phyloP scores from a whole-genome alignment of 352 stramenopile genomes.

The Chrysophaeum taylorii region DNA sequence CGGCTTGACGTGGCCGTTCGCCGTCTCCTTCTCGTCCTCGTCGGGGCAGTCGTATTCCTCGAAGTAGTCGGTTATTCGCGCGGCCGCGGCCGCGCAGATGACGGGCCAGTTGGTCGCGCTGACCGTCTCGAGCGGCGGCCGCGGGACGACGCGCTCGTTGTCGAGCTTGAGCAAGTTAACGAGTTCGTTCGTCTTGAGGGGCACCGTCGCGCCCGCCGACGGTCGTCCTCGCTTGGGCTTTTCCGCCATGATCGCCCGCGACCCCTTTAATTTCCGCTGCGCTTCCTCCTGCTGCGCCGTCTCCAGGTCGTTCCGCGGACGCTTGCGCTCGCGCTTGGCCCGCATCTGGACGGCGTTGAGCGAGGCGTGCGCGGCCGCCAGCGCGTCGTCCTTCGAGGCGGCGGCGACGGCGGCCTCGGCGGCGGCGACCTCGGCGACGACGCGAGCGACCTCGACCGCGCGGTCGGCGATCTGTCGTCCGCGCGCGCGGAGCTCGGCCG shows the following conservation, averaged over 20 bases:
- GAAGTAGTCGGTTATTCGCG: not conserved
- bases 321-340: not conserved
- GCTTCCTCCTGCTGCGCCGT: not conserved
- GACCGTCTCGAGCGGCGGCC: not conserved
- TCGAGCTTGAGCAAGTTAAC: not conserved
- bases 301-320: not conserved
- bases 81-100: not conserved
- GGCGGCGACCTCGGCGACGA: too few relatives aligned
- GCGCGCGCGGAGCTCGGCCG: too few relatives aligned
- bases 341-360: not conserved
- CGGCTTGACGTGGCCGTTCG: not conserved
- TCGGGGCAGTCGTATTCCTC: not conserved
- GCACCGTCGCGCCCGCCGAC: not conserved
- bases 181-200: too few relatives aligned
- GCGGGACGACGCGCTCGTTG: not conserved
- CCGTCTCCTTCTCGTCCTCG: not conserved
- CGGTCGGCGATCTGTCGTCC: too few relatives aligned
- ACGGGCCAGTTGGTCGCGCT: not conserved
- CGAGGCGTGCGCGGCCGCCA: too few relatives aligned
- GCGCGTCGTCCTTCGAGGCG: too few relatives aligned
- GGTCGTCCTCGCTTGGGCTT: not conserved
- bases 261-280: not conserved
- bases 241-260: not conserved
- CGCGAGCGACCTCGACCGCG: too few relatives aligned
- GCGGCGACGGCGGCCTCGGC: too few relatives aligned